Evolutionary conservation across 2,329 filamentous ascomycete genomes (phyloP), one percentile per base, ranked within the genome.

Genomic region (Botrytis cinerea): DNA sequence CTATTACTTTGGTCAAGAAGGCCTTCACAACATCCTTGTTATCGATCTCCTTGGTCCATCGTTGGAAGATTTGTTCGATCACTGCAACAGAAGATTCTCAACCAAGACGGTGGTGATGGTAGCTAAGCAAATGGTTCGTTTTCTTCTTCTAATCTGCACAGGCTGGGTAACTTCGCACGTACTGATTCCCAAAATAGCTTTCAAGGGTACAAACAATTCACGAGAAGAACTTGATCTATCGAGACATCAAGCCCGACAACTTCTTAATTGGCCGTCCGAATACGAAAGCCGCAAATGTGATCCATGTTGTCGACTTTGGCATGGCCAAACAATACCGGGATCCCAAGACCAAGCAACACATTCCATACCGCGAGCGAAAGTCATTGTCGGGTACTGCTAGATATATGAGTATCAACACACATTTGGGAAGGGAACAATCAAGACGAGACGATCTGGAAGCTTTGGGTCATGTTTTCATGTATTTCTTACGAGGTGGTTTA

Each of bases 381-480:
- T 97, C 95, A 8, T 86, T 99, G 75, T 98, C 95, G 6, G 96
- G 96, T 76, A 99, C 96, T 73, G 96, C 96, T 76, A 90, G 96
- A 82, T 99, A 99, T 84, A 98, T 98, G 96, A 97, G 94, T 85
- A 98, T 99, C 89, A 99, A 99, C 85, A 99, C 96, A 73, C 96
- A 99, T 87, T 85, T 98, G 77, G 96, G 96, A 71, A 91, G 96
- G 74, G 96, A 99, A 82, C 96, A 99, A 83, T 98, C 95, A 73
- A 91, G 96, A 81, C 89, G 96, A 84, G 96, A 99, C 83, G 96
- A 99, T 82, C 87, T 99, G 74, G 96, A 99, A 84, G 96, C 96
- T 22, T 85, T 93, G 20, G 91, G 91, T 32, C 91, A 93, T 80
- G 90, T 93, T 59, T 92, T 92, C 82, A 90, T 93, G 86, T 93